Base-by-base conservation (phyloP, 345 rosid genomes). In the Syzygium aqueum region DNA sequence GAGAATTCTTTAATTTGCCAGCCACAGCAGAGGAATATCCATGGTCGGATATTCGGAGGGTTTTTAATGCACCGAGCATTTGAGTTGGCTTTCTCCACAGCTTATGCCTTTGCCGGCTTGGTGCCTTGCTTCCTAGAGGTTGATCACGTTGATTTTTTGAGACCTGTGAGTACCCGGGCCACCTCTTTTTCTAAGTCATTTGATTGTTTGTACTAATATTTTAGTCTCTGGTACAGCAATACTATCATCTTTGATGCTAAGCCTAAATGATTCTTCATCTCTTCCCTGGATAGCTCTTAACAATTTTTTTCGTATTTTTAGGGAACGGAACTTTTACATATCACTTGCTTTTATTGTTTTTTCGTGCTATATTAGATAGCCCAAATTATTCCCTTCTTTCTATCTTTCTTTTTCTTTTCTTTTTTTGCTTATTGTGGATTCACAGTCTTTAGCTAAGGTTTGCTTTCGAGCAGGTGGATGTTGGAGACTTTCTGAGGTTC, bases 11-110 rank as follows among this genome's bases (percentile, higher is more conserved):
- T 95, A 82, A 93, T 95, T 85, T 95, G 98, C 90, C 96, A 95
- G 90, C 96, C 98, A n/a, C 99, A 95, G 89, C 95, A 94, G 84
- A 94, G 97, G 90, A 95, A 95, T 93, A 91, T 94, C 84, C 99
- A 95, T 86, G 98, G 97, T 56, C 91, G 97, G 88, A 96, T 96
- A 86, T 94, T 95, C 85, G 96, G 98, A 85, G 95, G 97, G 61
- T 94, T 96, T 90, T 63, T 97, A 90, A 93, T 95, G 97, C 97
- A 91, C 88, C 90, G 96, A 86, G 98, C 99, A 61, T 94, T 95
- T 89, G 99, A 96, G 89, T 85, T 96, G 86, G 99, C 99, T 50
- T 96, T 96, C 88, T 94, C 99, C 61, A 95, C 97, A 25, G 95
- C 98, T 87, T 96, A 96, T 89, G 96, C 94, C 33, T 96, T 96